Base-by-base conservation (phyloP, 2,329 filamentous ascomycete species). In the Penicillium sp. region DNA sequence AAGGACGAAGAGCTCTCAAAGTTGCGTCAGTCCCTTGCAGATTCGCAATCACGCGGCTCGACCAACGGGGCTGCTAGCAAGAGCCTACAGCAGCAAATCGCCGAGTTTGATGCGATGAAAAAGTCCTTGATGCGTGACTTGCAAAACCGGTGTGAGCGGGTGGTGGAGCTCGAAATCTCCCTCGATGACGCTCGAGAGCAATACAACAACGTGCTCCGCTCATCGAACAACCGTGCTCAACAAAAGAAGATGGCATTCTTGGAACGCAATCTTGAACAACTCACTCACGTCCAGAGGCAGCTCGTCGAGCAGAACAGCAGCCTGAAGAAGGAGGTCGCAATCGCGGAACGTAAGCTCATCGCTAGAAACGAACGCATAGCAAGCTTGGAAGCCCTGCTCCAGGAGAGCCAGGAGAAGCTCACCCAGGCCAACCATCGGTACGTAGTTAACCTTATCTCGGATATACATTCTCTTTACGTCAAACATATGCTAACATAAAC, bases 201-300 rank as follows among this genome's bases (percentile, higher is more conserved):
- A 81, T 99, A 99, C 83, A 98, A 99, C 84, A 97, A 97, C 72
- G 95, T 99, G 64, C 86, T 99, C 62, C 90, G 94, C 60, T 95
- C 92, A 54, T 97, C 92, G 69, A 99, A 99, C 84, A 98, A 96
- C 84, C 91, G 95, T 63, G 94, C 95, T 26, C 95, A 99, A 82
- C 95, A 99, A 81, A 99, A 99, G 90, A 99, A 99, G 87, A 98
- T 99, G 91, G 96, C 95, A 17, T 99, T 99, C 86, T 82, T 99
- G 55, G 95, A 99, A 83, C 90, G 95, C 75, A 99, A 99, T 76
- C 88, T 99, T 46, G 95, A 99, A 81, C 95, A 99, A 79, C 85
- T 99, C 58, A 99, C 95, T 3, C 92, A 97, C 74, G 95, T 99
- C 58, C 95, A 99, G 80, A 89, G 95, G 59, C 95, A 99, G 81